These are phyloP conservation scores for Excoecaria cochinchinensis DNA, from an alignment of 345 rosid species.

Conservation along the genomic window DNA sequence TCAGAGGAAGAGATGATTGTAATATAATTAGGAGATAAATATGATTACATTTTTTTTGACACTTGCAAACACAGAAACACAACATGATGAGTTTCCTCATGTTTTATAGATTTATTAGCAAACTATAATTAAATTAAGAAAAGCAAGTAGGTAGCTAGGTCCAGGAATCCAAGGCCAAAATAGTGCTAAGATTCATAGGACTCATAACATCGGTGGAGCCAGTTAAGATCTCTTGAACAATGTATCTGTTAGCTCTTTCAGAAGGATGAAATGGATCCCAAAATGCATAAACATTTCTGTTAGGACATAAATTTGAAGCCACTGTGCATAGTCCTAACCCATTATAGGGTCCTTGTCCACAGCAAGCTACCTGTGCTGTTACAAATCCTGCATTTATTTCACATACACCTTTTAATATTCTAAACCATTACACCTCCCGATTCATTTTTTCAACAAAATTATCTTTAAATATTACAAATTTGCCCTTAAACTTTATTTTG, in stretches of 20 bases:
- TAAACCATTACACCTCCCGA: no score
- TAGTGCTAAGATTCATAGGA: conserved; percentile 26
- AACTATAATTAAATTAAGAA: neutral
- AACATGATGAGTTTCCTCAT: no score
- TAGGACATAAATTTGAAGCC: conserved; percentile 17
- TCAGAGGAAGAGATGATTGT: no score
- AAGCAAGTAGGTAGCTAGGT: neutral
- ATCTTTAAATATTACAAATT: no score
- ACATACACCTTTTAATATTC: neutral
- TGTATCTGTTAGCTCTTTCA: conserved; percentile 18
- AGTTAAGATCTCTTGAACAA: conserved; percentile 1
- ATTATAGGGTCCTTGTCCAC: conserved; percentile 29
- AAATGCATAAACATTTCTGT: conserved; percentile 19
- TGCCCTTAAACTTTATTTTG: no score
- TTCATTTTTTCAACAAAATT: no score
- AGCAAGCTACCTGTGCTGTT: conserved; percentile 23
- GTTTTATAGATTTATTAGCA: no score
- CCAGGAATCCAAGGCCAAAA: conserved; percentile 43
- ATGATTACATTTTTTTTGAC: no score
- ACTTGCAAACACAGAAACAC: no score
- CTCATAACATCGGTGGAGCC: conserved; percentile 11
- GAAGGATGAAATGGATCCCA: conserved; percentile 27
- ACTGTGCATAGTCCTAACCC: conserved; percentile 21
- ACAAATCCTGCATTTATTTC: conserved; percentile 14
- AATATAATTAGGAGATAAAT: no score